Evolutionary conservation across 78 protist species (phyloP).

Genomic region (Dictyostelium brefeldianum): DNA sequence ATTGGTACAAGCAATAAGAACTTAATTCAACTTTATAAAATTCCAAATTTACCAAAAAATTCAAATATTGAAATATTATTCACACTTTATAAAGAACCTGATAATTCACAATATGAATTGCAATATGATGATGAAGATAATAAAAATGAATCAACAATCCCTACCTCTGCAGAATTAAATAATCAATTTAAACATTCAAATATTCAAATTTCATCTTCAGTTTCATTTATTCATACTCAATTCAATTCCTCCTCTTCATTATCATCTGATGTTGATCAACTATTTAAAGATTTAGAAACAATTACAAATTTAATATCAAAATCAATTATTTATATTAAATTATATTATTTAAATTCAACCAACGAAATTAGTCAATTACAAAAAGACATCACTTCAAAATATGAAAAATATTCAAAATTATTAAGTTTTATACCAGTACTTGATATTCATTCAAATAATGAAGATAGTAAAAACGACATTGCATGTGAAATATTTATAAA

Average conservation of each 20-base stretch:
- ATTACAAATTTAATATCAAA: neutral
- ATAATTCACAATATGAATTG: neutral
- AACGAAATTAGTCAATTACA: neutral
- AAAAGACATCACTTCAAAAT: neutral
- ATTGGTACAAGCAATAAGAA: neutral
- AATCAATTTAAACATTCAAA: neutral
- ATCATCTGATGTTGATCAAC: neutral
- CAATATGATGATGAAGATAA: neutral
- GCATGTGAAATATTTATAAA: constrained; percentile 3
- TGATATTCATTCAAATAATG: neutral
- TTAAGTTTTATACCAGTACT: neutral
- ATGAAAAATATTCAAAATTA: neutral
- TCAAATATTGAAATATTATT: constrained; percentile 54
- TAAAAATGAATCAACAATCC: neutral
- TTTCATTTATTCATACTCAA: neutral
- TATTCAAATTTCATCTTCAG: neutral
- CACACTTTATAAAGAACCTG: neutral
- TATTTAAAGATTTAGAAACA: neutral
- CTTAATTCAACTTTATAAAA: neutral
- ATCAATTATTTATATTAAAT: constrained; percentile 11
- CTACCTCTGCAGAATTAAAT: too few relatives aligned
- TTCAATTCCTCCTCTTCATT: too few relatives aligned
- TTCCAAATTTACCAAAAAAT: constrained; percentile 40
- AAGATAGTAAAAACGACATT: neutral
- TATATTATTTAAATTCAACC: constrained; percentile 12